These are phyloP conservation scores for Daldinia grandis DNA, from an alignment of 495 filamentous ascomycete genomes.

Conservation along the genomic window DNA sequence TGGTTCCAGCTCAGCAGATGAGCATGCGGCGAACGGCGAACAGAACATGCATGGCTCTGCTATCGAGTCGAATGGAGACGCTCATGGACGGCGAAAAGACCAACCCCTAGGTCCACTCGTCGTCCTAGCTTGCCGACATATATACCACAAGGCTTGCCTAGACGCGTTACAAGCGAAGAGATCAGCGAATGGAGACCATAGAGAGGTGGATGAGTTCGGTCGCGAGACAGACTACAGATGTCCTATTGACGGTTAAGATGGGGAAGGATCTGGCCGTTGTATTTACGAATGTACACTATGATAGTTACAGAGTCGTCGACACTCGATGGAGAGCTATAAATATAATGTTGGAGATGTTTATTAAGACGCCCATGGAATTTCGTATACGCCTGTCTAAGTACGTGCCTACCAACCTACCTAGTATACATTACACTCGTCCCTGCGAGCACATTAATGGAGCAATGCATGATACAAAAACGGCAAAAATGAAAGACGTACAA, in stretches of 20 bases:
- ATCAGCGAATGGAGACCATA: conserved; percentile 38
- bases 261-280: conserved; percentile 19
- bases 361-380: background rate
- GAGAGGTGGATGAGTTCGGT: conserved; percentile 46
- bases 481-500: conserved; percentile 42
- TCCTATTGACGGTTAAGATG: conserved; percentile 62
- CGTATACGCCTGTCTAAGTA: background rate
- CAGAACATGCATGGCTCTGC: conserved; percentile 9
- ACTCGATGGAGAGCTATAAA: conserved; percentile 12
- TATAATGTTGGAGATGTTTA: conserved; percentile 6
- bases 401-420: background rate
- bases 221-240: conserved; percentile 61
- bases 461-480: background rate
- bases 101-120: conserved; percentile 60
- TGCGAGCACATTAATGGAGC: background rate
- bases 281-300: conserved; percentile 36
- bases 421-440: too few species aligned
- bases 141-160: conserved; percentile 69
- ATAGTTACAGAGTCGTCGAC: conserved; percentile 12
- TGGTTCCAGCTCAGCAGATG: conserved; percentile 9
- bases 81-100: conserved; percentile 27
- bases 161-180: conserved; percentile 60
- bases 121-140: conserved; percentile 67
- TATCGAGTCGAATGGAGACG: conserved; percentile 25
- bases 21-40: conserved; percentile 12